Evolutionary conservation across 441 rosid species (phyloP), one percentile per base, ranked within the genome.

Genomic region (Syzygium malaccense): DNA sequence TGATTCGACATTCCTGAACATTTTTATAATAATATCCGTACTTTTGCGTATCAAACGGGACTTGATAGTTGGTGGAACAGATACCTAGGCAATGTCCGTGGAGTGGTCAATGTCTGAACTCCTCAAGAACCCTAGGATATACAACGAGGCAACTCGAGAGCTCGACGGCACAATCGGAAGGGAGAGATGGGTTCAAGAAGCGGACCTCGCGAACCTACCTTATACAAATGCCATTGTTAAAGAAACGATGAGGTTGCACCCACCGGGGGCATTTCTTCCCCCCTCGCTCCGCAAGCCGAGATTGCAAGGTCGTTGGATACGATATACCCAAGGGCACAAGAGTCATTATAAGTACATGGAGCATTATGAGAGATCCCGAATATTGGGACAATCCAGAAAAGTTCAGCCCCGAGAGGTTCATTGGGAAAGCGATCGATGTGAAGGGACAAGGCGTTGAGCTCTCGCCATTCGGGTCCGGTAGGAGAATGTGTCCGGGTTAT

Each of bases 401-500:
- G 41, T 88, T 85, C 80, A 37, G 41, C 37, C 71, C 75, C n/a
- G 51, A 54, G 55, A 66, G 87, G 85, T 66, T 66, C 64, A 20
- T 55, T 5, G 90, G 71, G 20, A 88, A 41, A n/a, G 87, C 37
- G 10, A 83, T 88, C 13, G 75, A 88, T 10, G 56, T 83, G 86
- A 83, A 23, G 37, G 62, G 86, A 14, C 89, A 83, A 41, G 51
- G 66, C 48, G 86, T 86, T 4, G 75, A 71, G 85, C 85, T 85
- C 64, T 2, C 64, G 85, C 85, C 89, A 14, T 66, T 88, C 64
- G 85, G 89, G 41, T 64, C 85, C 4, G 87, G 89, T 13, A 54
- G 89, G 28, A 60, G 89, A 32, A 88, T 85, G 89, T 87, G 89
- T 37, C 79, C 80, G 4, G 89, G 89, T 17, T 56, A 88, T 60